Conservation (phyloP, 164 flowering plant species). For the Stephania japonica region DNA sequence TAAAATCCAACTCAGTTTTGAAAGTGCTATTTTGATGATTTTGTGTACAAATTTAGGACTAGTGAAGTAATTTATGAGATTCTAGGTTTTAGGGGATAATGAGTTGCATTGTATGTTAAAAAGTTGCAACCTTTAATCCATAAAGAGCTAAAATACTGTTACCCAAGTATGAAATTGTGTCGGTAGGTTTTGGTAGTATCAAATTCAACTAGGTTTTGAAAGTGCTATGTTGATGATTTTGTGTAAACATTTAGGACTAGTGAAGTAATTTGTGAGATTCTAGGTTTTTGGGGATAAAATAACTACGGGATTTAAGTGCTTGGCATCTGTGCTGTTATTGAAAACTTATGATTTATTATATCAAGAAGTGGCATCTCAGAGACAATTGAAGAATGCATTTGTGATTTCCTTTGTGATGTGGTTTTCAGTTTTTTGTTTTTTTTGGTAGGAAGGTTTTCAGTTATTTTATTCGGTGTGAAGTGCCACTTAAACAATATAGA, state of each 20-base stretch:
- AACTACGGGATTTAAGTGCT: neutral
- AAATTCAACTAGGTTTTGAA: neutral
- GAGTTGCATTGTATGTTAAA: neutral
- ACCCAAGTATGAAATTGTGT: neutral
- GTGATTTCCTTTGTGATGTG: neutral
- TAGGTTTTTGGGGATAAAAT: neutral
- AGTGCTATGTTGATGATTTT: neutral
- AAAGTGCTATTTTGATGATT: neutral
- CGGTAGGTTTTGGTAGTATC: neutral
- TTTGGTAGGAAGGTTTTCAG: no score
- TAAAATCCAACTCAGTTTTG: neutral
- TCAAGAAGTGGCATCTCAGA: neutral
- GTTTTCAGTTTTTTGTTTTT: no score
- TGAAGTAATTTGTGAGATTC: neutral
- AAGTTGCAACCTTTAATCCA: neutral
- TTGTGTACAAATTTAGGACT: neutral
- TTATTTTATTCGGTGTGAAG: no score
- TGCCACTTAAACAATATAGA: neutral
- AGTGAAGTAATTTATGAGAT: neutral
- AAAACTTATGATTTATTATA: neutral
- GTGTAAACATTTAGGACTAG: neutral
- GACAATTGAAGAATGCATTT: neutral
- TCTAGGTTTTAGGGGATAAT: neutral
- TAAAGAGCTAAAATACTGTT: no score
- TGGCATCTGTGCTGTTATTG: neutral